Percentiles rank a stretch among this genome's conserved stretches.
These are phyloP conservation scores for Chondrostereum purpureum DNA, from an alignment of 1,284 basidiomycete genomes.

Conservation along the genomic window DNA sequence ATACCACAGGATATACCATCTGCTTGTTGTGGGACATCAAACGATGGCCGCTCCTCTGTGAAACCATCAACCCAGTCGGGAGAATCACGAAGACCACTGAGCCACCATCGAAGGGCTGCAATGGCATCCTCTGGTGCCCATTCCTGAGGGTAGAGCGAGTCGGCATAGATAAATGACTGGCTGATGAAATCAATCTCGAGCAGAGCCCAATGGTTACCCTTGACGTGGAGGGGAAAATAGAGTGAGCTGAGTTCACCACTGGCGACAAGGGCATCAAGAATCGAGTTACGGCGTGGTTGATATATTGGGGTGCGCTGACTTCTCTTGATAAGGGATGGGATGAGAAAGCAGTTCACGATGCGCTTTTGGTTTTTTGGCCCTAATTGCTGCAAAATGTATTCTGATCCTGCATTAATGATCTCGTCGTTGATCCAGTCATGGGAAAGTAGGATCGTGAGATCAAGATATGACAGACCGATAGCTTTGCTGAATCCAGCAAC, in stretches of 20 bases:
- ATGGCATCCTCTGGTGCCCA: slow-evolving; percentile 2
- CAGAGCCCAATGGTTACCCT: slow-evolving; percentile 13
- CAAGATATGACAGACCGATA: no score
- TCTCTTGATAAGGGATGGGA: neutral
- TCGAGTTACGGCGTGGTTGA: neutral
- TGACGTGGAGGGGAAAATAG: slow-evolving; percentile 10
- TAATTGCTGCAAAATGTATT: no score
- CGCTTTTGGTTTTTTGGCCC: no score
- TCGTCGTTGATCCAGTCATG: no score
- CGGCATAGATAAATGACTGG: neutral
- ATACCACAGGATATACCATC: slow-evolving; percentile 15
- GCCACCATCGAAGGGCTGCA: slow-evolving; percentile 12
- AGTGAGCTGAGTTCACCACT: slow-evolving; percentile 5
- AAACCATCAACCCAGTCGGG: slow-evolving; percentile 1
- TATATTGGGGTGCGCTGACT: neutral
- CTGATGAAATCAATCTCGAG: no score
- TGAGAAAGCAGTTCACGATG: slow-evolving; percentile 3
- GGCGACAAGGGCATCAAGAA: neutral
- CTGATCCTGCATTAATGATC: no score
- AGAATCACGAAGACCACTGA: neutral
- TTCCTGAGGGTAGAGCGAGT: slow-evolving; percentile 1
- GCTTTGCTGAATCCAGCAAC: no score
- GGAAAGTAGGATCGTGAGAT: no score
- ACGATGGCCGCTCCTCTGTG: neutral
- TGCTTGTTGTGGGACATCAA: slow-evolving; percentile 8